Percentiles rank a stretch among this genome's conserved stretches.
Evolutionary conservation across 768 basidiomycete genomes (phyloP).

Genomic region (Boletus vermiculosoides): DNA sequence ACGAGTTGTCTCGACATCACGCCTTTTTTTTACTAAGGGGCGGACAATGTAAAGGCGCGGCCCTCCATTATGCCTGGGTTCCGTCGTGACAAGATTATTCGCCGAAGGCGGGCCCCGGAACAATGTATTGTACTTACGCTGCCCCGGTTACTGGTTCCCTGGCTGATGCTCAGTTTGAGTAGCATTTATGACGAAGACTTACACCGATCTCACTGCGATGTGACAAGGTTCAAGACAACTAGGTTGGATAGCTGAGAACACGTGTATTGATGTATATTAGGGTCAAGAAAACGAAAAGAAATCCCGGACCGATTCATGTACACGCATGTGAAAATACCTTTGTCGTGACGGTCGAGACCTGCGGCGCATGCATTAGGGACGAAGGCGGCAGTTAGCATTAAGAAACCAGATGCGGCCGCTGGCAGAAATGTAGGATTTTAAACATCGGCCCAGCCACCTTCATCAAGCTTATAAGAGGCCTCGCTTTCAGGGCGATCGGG

Average conservation of each 20-base stretch:
- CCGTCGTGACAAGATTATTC: background rate
- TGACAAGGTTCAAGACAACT: background rate
- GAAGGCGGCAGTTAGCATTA: background rate
- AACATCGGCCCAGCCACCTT: constrained; percentile 88
- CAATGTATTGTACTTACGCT: background rate
- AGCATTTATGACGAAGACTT: background rate
- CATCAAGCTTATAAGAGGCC: constrained; percentile 87
- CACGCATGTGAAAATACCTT: background rate
- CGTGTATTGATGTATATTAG: background rate
- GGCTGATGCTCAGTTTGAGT: background rate
- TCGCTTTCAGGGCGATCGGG: constrained; percentile 89
- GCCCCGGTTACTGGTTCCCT: background rate
- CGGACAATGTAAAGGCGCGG: background rate
- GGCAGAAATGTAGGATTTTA: constrained; percentile 33
- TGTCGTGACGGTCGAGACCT: background rate
- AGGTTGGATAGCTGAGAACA: background rate
- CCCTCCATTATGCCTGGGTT: background rate
- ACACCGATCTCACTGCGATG: background rate
- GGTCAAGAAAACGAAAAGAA: background rate
- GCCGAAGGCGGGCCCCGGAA: background rate
- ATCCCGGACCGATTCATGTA: background rate
- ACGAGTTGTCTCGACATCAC: background rate
- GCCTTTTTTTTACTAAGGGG: background rate
- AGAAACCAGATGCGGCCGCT: background rate
- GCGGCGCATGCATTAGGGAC: background rate